A percentile compares a stretch with the other conserved stretches of the same genome.
These are phyloP conservation scores for Boletus subparvulus DNA, from an alignment of 768 basidiomycete species.

Conservation along the genomic window DNA sequence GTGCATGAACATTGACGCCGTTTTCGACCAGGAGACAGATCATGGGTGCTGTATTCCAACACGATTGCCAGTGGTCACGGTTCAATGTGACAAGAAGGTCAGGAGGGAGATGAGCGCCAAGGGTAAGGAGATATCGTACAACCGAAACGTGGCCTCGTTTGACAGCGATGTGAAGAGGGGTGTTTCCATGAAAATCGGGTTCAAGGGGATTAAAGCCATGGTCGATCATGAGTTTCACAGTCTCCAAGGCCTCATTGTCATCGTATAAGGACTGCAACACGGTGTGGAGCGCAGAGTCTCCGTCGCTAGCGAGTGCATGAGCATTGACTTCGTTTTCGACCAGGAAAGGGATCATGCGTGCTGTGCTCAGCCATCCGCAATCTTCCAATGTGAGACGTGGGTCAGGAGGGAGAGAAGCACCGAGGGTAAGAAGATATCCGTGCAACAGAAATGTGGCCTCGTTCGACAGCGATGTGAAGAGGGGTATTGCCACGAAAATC, in stretches of 20 bases:
- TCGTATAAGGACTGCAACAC: not conserved
- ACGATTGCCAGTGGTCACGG: too few relatives aligned
- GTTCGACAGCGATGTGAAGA: not conserved
- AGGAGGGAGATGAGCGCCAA: not conserved
- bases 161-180: not conserved
- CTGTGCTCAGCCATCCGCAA: too few relatives aligned
- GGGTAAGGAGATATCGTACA: not conserved
- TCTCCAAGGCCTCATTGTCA: not conserved
- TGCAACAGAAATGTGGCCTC: not conserved
- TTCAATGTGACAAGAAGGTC: not conserved
- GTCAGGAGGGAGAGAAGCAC: too few relatives aligned
- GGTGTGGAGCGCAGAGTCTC: not conserved
- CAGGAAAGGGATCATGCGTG: not conserved
- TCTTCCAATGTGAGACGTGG: too few relatives aligned
- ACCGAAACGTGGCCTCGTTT: not conserved
- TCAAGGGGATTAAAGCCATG: not conserved
- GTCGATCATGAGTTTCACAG: not conserved
- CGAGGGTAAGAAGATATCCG: not conserved
- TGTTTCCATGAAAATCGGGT: not conserved
- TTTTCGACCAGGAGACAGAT: not conserved
- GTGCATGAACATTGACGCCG: not conserved
- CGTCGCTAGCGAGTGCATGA: not conserved
- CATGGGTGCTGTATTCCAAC: not conserved
- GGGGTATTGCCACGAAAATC: not conserved
- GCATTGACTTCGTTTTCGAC: not conserved